These are phyloP conservation scores for Nepenthes alata DNA, from an alignment of 179 eudicot species.

Conservation along the genomic window DNA sequence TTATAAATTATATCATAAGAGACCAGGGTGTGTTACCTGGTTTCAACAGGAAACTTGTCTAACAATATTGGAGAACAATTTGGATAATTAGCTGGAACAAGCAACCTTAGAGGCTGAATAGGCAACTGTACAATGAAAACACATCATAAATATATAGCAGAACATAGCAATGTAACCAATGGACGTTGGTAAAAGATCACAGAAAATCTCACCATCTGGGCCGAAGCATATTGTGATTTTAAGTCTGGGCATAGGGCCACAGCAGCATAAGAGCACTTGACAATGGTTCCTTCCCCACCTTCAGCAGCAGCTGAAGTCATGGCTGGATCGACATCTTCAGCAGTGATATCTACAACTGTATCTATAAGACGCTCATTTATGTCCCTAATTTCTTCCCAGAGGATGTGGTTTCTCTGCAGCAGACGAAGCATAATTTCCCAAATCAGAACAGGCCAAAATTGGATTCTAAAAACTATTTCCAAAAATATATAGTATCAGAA, in stretches of 20 bases:
- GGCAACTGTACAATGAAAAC: conserved; percentile 51
- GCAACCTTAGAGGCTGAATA: conserved; percentile 77
- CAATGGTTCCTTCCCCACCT: conserved; percentile 72
- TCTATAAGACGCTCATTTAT: conserved; percentile 76
- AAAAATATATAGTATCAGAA: no score
- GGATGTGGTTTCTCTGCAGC: conserved; percentile 48
- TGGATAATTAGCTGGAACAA: conserved; percentile 83
- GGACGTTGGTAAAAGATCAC: neutral
- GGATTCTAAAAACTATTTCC: no score
- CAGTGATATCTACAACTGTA: conserved; percentile 65
- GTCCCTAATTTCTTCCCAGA: conserved; percentile 71
- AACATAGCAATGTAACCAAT: neutral
- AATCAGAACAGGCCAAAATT: no score
- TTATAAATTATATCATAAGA: no score
- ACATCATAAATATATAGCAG: conserved; percentile 3
- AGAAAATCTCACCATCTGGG: conserved; percentile 59
- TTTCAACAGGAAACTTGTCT: conserved; percentile 81
- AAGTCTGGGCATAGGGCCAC: conserved; percentile 71
- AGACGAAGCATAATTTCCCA: no score
- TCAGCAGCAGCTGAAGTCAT: conserved; percentile 43
- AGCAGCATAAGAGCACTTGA: conserved; percentile 75
- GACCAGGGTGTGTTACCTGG: conserved; percentile 32
- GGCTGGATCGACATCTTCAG: conserved; percentile 71
- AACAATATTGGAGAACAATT: conserved; percentile 71
- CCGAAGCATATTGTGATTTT: conserved; percentile 75